A percentile compares a stretch with the other conserved stretches of the same genome.
Evolutionary conservation across 108 stramenopile species (phyloP).

Genomic region (Skeletonema costatum): DNA sequence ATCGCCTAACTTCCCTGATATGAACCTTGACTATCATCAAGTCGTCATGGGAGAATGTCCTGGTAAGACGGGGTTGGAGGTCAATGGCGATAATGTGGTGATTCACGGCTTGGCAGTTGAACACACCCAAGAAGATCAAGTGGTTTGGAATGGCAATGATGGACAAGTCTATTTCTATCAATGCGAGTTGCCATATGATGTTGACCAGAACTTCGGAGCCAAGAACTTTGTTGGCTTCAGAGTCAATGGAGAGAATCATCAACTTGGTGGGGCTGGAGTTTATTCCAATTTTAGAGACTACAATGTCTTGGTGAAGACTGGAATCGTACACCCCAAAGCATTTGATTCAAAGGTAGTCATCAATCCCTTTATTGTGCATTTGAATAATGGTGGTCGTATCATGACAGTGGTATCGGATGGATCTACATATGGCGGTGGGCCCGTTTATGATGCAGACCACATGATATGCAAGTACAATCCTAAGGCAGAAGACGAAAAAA

Average conservation of each 20-base stretch:
- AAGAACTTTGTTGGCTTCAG: conserved; percentile 54
- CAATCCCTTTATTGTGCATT: neutral
- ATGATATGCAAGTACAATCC: neutral
- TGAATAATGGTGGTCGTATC: neutral
- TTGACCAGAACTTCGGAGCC: conserved; percentile 29
- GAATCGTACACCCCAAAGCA: neutral
- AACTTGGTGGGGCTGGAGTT: conserved; percentile 49
- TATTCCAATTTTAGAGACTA: conserved; percentile 30
- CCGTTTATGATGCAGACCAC: neutral
- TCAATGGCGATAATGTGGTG: conserved; percentile 35
- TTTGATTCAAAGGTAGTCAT: neutral
- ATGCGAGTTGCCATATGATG: conserved; percentile 82
- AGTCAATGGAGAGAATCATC: conserved; percentile 46
- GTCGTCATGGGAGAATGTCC: conserved; percentile 47
- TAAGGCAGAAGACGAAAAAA: neutral
- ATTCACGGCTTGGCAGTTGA: conserved; percentile 80
- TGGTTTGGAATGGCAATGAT: conserved; percentile 77
- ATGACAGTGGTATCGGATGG: neutral
- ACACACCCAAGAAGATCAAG: conserved; percentile 73
- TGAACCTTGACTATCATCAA: conserved; percentile 52
- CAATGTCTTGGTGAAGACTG: neutral
- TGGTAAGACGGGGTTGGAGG: conserved; percentile 47
- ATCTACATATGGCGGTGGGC: neutral
- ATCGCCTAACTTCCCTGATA: conserved; percentile 43
- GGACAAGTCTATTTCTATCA: conserved; percentile 73